Evolutionary conservation across 2,329 filamentous ascomycete species (phyloP), one percentile per base, ranked within the genome.

Genomic region (Ceratocystis harringtonii): DNA sequence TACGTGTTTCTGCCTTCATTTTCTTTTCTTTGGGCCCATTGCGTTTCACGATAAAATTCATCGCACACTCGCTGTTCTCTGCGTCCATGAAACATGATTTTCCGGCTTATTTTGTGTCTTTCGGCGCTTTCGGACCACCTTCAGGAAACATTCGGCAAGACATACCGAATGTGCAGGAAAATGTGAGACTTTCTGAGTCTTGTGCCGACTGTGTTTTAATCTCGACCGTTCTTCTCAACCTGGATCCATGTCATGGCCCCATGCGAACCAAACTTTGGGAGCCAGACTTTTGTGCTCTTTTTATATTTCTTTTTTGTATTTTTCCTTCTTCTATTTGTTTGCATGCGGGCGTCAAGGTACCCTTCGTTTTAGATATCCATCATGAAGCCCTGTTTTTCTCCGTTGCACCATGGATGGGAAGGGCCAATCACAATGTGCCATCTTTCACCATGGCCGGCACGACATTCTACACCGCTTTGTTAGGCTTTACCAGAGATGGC

Each of bases 191-290:
- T 58, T 17, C 28, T n/a, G n/a, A 58, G 28, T 58, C 12, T 36
- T 58, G 55, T 36, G n/a, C 28, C 12, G 55, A 58, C 55, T n/a
- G 55, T 58, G 55, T 58, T 58, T 22, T 58, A 58, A 58, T 58
- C 55, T 32, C 55, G 17, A 17, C 55, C 55, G 28, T 58, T n/a
- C 28, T 58, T n/a, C 28, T 36, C 17, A 30, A n/a, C 15, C 28
- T 28, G 28, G 17, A 58, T 58, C 55, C 55, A n/a, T 58, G 55
- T 58, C 28, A 5, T n/a, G 28, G 48, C 48, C 48, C 55, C 25
- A 36, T 32, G 55, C 55, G n/a, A 58, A 36, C 55, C 55, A 32
- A 28, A 58, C 28, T 25, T 7, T 58, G 25, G 12, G 55, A 58
- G 55, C 55, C 55, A 58, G 55, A 58, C 55, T 58, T 58, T 58